These are phyloP conservation scores for Xerocomellus dryophilus DNA, from an alignment of 768 basidiomycete genomes.

Conservation along the genomic window DNA sequence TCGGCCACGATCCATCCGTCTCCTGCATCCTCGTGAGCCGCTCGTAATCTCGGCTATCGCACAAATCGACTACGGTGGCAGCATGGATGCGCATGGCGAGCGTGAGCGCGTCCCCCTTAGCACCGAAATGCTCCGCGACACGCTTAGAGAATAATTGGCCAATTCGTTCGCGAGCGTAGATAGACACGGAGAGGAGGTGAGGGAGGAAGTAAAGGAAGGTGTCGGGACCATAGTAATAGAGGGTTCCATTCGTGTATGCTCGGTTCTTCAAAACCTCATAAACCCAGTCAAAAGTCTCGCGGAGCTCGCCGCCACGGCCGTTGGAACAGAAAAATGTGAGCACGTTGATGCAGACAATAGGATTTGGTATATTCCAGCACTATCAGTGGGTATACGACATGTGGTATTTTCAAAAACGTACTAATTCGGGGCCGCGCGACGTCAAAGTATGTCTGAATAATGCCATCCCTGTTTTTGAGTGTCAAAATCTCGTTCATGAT, in stretches of 20 bases:
- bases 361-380: no score
- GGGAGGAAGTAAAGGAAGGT: slow-evolving; percentile 24
- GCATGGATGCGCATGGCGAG: slow-evolving; percentile 21
- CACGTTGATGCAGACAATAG: no score
- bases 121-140: slow-evolving; percentile 13
- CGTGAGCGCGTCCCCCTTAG: slow-evolving; percentile 17
- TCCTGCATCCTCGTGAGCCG: slow-evolving; percentile 17
- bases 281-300: neutral
- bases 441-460: slow-evolving; percentile 7
- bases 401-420: neutral
- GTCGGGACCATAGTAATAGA: slow-evolving; percentile 20
- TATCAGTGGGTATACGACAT: neutral
- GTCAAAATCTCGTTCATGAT: slow-evolving; percentile 8
- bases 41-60: slow-evolving; percentile 15
- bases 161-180: slow-evolving; percentile 13
- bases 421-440: slow-evolving; percentile 18
- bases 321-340: no score
- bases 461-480: no score
- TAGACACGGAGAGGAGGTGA: slow-evolving; percentile 16
- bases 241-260: slow-evolving; percentile 21
- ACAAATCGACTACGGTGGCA: slow-evolving; percentile 7
- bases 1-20: slow-evolving; percentile 21
- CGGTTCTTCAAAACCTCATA: slow-evolving; percentile 20
- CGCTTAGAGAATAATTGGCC: slow-evolving; percentile 15
- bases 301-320: no score